Evolutionary conservation across 2,329 filamentous ascomycete species (phyloP), one percentile per base, ranked within the genome.

Genomic region (Graphilbum fragrans): DNA sequence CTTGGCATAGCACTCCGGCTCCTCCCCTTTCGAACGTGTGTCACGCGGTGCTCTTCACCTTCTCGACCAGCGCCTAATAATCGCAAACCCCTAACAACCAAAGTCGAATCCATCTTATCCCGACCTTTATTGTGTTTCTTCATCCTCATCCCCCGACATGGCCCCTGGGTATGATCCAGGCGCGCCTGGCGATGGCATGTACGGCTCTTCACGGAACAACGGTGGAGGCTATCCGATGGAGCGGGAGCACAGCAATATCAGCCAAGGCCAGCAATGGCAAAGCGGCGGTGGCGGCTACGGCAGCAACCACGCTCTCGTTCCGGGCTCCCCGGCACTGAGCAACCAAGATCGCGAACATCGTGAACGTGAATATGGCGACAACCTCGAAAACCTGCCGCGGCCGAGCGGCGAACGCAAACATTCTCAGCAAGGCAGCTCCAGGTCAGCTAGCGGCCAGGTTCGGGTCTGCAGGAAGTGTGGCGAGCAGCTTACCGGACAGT

Each of bases 401-500:
- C 67, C 60, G 52, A 77, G 73, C 58, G 63, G 56, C 49, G 76
- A 80, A 58, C 67, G 72, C 45, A 77, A 71, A n/a, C 44, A 41
- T 12, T 50, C 48, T 3, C 46, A 49, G 11, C 45, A 47, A 38
- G 45, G 46, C 50, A 61, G 72, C 49, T 76, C 75, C 44, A 64
- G 70, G 52, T 66, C 69, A 41, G 64, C 67, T 36, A 80, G 75
- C 55, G 74, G 76, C 32, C 71, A 74, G 50, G 58, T 74, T 45
- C 74, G 83, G 50, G 67, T 74, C 32, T 90, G 85, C 63, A 88
- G 86, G 55, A 95, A 94, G 62, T 98, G 92, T 57, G 79, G 80
- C 49, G 83, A 90, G 59, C 72, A 81, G 41, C 69, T 98, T 58
- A 93, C 86, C 2, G 92, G 92, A 35, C 92, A 98, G 62, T 98